Evolutionary conservation across 2,329 filamentous ascomycete species (phyloP), one percentile per base, ranked within the genome.

Genomic region (Aspergillus sp.): DNA sequence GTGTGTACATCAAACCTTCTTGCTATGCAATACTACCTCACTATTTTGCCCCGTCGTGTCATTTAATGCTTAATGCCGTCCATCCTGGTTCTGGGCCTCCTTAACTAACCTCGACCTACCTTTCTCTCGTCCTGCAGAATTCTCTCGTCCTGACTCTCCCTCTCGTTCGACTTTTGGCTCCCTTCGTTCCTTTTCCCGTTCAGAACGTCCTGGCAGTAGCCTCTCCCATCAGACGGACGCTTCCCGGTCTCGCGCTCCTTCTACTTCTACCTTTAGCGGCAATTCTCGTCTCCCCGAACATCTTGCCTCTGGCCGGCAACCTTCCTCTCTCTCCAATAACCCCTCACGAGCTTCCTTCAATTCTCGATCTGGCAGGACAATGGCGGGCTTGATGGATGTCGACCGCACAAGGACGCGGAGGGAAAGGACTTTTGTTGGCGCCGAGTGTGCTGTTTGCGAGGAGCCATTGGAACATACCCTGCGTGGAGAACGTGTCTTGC

Each of bases 381-480:
- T 84, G 72, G 76, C 81, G 43, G 79, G 79, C 59, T 79, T 81
- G 66, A 80, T 89, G 74, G 83, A 85, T 59, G 75, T 85, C 41
- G 89, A 95, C 60, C 79, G 88, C 60, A 84, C 80, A 58, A 84
- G 89, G 53, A 84, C 83, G 53, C 81, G 93, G 62, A 80, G 90
- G 61, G 91, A 97, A 70, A 81, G 93, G 63, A 98, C 91, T 2
- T 97, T 96, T 69, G 87, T 97, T 43, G 93, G 93, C 37, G 90
- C 83, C 64, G 88, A 94, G 71, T 98, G 93, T 69, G 88, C 90
- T 40, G 90, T 96, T 11, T 98, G 93, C 64, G 93, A 98, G 66
- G 93, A 98, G 70, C 90, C 90, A 3, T 73, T 98, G 49, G 93
- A 97, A 68, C 91, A 97, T 67, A 98, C 90, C 4, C 77, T 98